Percentiles rank a stretch among this genome's conserved stretches.
Evolutionary conservation across 2,329 filamentous ascomycete species (phyloP).

Genomic region (Alternaria ethzedia): DNA sequence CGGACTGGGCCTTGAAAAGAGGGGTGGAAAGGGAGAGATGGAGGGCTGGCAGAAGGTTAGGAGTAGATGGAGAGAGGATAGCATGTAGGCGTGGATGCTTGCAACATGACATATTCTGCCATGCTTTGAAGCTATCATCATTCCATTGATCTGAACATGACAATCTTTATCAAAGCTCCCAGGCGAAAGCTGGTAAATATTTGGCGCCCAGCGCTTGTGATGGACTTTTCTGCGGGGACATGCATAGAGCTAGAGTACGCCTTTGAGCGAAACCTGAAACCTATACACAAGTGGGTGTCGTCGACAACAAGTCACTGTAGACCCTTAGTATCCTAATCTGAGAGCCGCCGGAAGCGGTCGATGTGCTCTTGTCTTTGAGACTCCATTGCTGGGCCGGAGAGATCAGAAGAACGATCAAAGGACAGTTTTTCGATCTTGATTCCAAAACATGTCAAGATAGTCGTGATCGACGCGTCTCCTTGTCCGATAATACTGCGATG

Average conservation of each 20-base stretch:
- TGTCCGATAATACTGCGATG: background rate
- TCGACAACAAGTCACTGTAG: background rate
- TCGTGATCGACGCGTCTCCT: background rate
- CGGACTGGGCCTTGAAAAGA: slow-evolving; percentile 67
- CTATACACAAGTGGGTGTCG: background rate
- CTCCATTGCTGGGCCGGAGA: background rate
- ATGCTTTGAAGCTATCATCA: background rate
- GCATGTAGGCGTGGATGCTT: slow-evolving; percentile 23
- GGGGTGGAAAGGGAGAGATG: slow-evolving; percentile 69
- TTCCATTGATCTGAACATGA: background rate
- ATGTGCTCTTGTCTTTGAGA: background rate
- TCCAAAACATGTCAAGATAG: background rate
- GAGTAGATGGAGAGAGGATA: slow-evolving; percentile 67
- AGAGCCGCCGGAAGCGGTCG: background rate
- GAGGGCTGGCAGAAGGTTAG: slow-evolving; percentile 71
- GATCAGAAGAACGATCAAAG: background rate
- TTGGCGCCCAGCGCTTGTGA: background rate
- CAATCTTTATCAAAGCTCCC: background rate
- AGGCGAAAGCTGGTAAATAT: background rate
- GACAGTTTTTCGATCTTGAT: background rate
- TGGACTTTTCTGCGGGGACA: background rate
- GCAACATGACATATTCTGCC: background rate
- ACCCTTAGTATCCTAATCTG: background rate
- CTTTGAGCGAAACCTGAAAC: background rate
- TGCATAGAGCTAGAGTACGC: background rate